Percentiles rank a stretch among this genome's conserved stretches.
phyloP scores from a whole-genome alignment of 2,329 filamentous ascomycete genomes.

The Pseudogymnoascus sp. region DNA sequence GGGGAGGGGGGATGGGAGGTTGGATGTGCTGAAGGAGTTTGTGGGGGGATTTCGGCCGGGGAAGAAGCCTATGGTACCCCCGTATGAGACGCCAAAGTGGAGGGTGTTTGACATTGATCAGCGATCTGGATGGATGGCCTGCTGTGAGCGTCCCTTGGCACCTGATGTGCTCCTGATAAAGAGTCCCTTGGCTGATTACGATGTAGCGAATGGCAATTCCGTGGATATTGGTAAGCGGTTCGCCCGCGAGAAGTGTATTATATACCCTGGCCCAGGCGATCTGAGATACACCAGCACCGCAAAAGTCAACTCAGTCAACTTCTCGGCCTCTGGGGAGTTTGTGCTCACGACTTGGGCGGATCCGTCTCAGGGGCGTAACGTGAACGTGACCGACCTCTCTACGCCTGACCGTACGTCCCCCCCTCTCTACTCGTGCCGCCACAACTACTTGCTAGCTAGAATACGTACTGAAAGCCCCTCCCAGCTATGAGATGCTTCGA shows the following conservation, averaged over 20 bases:
- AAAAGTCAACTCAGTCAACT: background rate
- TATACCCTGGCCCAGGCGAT: too few relatives aligned
- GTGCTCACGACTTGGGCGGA: background rate
- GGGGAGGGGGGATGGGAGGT: conserved; percentile 15
- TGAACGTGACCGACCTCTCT: background rate
- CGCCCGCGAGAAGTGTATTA: background rate
- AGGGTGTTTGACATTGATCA: background rate
- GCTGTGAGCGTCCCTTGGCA: background rate
- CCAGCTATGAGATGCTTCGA: conserved; percentile 29
- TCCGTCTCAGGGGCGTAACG: background rate
- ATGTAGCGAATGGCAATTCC: background rate
- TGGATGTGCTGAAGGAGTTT: conserved; percentile 15
- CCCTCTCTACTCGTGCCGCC: too few relatives aligned
- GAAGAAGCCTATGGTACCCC: conserved; percentile 28
- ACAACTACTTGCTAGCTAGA: background rate
- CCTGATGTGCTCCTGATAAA: background rate
- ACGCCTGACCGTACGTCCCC: background rate
- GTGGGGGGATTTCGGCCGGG: conserved; percentile 32
- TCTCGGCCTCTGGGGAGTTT: background rate
- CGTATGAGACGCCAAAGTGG: background rate
- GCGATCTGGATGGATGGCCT: background rate
- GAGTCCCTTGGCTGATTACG: background rate
- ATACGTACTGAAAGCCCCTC: conserved; percentile 18
- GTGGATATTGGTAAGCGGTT: background rate
- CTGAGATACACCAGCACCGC: background rate